phyloP scores from a whole-genome alignment of 2,329 filamentous ascomycete species.

The Rachicladosporium sp. region DNA sequence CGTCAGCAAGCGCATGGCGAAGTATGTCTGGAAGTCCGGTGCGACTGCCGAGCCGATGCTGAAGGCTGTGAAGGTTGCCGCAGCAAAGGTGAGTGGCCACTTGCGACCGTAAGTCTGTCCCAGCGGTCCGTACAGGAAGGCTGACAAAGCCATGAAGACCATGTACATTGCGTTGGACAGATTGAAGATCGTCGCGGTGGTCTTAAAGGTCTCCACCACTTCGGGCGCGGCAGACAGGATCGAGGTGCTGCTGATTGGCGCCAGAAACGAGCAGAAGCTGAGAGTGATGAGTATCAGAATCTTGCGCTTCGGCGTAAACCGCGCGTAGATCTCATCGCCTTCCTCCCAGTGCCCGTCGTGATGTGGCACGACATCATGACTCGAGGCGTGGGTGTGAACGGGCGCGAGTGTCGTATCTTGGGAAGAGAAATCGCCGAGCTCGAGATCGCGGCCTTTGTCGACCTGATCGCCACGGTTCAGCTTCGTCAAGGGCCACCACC shows the following conservation, averaged over 20 bases:
- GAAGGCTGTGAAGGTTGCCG: conserved; percentile 52
- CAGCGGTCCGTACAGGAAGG: conserved; percentile 60
- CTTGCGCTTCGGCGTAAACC: conserved; percentile 51
- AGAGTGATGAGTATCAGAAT: conserved; percentile 54
- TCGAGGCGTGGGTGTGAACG: conserved; percentile 18
- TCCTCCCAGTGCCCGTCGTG: conserved; percentile 27
- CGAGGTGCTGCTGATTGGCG: conserved; percentile 62
- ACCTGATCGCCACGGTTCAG: no score
- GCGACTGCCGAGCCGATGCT: conserved; percentile 62
- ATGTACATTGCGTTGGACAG: conserved; percentile 65
- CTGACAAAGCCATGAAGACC: conserved; percentile 58
- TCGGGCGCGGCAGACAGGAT: conserved; percentile 64
- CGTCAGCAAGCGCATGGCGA: conserved; percentile 60
- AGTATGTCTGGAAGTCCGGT: conserved; percentile 58
- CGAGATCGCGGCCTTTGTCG: no score
- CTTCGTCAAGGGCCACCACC: no score
- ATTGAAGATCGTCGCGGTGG: conserved; percentile 58
- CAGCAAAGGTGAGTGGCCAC: conserved; percentile 43
- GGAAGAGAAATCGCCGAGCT: no score
- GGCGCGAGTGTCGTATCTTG: conserved; percentile 14
- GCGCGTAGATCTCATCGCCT: conserved; percentile 49
- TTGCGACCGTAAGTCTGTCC: conserved; percentile 38
- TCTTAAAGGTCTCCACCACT: conserved; percentile 47
- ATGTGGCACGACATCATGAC: conserved; percentile 15
- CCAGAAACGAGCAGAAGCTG: conserved; percentile 63